Base-by-base conservation (phyloP, 306 rosid genomes). In the Glycine soja region DNA sequence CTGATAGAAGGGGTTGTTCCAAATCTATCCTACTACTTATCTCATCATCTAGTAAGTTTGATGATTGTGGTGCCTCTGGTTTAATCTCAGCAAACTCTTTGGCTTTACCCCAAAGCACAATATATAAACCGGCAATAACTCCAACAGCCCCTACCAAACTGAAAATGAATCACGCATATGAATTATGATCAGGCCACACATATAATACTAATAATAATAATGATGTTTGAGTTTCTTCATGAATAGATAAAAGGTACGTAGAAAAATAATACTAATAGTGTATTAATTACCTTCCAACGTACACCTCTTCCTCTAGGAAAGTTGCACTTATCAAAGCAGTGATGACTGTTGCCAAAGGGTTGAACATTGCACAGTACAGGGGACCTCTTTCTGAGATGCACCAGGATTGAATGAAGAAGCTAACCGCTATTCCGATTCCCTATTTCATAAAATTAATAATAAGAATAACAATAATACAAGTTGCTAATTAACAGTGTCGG, bases 61-160 rank as follows among this genome's bases (percentile, higher is more conserved):
- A 7, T 64, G 77, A 7, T 64, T 74, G 48, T 19, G 56, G 59
- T 16, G 46, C 52, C 81, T 73, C 87, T 53, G 53, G 70, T 75
- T 83, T 83, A 18, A 5, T 70, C 61, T 32, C 88, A 68, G 85
- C 72, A 51, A 79, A 65, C 38, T 92, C 92, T 42, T 80, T 76
- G n/a, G 89, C 93, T 77, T 92, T 92, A 10, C 97, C 92, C 97
- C 95, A 90, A 7, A 92, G 76, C 47, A 90, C 93, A 24, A 87
- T 59, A 69, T 90, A 92, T 76, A 92, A 82, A 18, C 95, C 97
- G 75, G 14, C 8, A 1, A 89, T 82, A 74, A 90, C 93, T 18
- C 85, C 91, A 48, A 90, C 2, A 13, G 85, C 93, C 6, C 97
- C 94, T 16, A 87, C 5, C 87, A 90, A 84, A 84, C 93, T 92